Evolutionary conservation across 148 eudicot genomes (phyloP), one percentile per base, ranked within the genome.

Genomic region (Silene uniflora): DNA sequence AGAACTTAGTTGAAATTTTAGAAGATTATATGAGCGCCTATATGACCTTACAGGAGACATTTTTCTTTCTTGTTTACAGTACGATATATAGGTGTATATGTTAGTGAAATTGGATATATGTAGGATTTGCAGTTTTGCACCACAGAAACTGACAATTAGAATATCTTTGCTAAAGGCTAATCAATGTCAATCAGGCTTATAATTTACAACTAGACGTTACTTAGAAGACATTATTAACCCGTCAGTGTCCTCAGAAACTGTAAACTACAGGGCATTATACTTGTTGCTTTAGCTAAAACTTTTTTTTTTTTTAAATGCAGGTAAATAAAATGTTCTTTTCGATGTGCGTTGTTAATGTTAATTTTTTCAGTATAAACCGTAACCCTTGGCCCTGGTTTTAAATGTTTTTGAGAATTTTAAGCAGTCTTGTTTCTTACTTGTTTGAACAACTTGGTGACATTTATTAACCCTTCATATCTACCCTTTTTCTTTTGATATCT

Each of bases 161-260:
- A 59, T 18, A 59, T 59, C 10, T 18, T 19, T 59, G 62, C 22
- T 59, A 39, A n/a, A 59, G 62, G 18, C 23, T 58, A 59, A 59
- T 59, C 23, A 27, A 12, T 27, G 44, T 17, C 19, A 65, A 27
- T 65, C 1, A 68, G 13, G 55, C 7, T 22, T 35, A 46, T 47
- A 69, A 47, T 12, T 69, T 14, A 47, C 29, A 23, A 47, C 13
- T 12, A 23, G 27, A 23, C 29, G 12, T 49, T 69, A 47, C 58
- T 22, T 19, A 22, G 56, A 47, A 21, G 58, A 9, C 47, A 47
- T 19, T 4, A 6, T 55, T 46, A 69, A 46, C 35, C 72, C 3
- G 5, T 69, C 24, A 22, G 49, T 69, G 29, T 69, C 27, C 72
- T 47, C 29, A 5, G 47, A 69, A 69, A 55, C 72, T 47, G 72